These are phyloP conservation scores for Rhizopus sp. DNA, from an alignment of 371 early-diverging fungal genomes.

Conservation along the genomic window DNA sequence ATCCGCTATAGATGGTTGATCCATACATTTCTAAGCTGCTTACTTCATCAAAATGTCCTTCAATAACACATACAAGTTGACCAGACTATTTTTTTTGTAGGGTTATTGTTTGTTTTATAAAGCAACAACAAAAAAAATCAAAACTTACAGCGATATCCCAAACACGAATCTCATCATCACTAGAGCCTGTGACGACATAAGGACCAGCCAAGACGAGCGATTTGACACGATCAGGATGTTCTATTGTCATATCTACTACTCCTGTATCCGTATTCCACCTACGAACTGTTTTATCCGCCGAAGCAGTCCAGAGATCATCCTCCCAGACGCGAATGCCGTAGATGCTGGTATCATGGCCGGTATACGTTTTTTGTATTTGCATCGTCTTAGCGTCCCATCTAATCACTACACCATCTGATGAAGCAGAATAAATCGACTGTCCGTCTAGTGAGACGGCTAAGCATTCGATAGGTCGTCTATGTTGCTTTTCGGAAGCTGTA, in stretches of 20 bases:
- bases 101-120: not conserved
- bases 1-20: conserved; percentile 67
- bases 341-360: conserved; percentile 77
- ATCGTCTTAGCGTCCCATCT: conserved; percentile 66
- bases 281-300: conserved; percentile 79
- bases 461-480: conserved; percentile 65
- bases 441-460: conserved; percentile 53
- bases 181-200: conserved; percentile 74
- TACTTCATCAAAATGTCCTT: conserved; percentile 85
- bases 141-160: conserved; percentile 81
- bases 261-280: conserved; percentile 62
- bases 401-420: conserved; percentile 67
- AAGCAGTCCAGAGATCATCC: conserved; percentile 73
- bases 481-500: conserved; percentile 55
- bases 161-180: conserved; percentile 81
- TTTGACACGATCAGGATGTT: conserved; percentile 83
- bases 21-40: conserved; percentile 58
- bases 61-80: conserved; percentile 62
- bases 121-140: not conserved
- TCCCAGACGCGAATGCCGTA: conserved; percentile 55
- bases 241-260: conserved; percentile 62
- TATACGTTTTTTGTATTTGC: conserved; percentile 38
- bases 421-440: conserved; percentile 60
- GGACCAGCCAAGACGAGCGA: conserved; percentile 62
- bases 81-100: conserved; percentile 56